Conservation (phyloP, 2,329 filamentous ascomycete species). For the Aspergillus arachidicola region DNA sequence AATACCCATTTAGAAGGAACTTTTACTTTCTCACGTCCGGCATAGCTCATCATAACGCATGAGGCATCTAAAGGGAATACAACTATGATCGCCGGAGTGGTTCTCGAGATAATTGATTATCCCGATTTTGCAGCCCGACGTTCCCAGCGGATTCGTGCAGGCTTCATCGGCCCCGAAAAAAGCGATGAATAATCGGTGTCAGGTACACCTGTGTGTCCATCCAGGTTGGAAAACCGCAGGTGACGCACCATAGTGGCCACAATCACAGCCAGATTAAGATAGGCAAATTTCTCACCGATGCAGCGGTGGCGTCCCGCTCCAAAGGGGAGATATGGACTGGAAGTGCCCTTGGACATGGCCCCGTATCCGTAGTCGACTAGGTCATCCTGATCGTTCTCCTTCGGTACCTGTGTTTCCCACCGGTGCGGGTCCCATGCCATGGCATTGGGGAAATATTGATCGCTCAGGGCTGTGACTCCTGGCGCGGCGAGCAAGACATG, state of each 20-base stretch:
- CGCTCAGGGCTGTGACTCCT: constrained; percentile 63
- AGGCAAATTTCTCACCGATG: constrained; percentile 77
- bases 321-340: constrained; percentile 69
- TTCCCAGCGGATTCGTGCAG: constrained; percentile 21
- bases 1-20: too few relatives aligned
- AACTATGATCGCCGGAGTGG: too few relatives aligned
- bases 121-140: constrained; percentile 10
- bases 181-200: constrained; percentile 62
- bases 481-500: constrained; percentile 82
- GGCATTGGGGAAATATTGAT: constrained; percentile 64
- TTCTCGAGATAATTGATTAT: too few relatives aligned
- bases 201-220: constrained; percentile 59
- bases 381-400: constrained; percentile 53
- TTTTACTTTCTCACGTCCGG: too few relatives aligned
- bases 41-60: too few relatives aligned
- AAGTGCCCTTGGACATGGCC: constrained; percentile 61
- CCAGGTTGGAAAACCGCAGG: constrained; percentile 61
- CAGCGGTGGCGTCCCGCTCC: constrained; percentile 73
- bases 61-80: too few relatives aligned
- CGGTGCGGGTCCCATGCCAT: constrained; percentile 63
- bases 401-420: constrained; percentile 52
- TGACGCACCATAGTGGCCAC: constrained; percentile 63
- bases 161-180: constrained; percentile 23
- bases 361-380: constrained; percentile 66
- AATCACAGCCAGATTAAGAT: constrained; percentile 68